phyloP scores from a whole-genome alignment of 2,329 filamentous ascomycete genomes.

The Emmonsia crescens region DNA sequence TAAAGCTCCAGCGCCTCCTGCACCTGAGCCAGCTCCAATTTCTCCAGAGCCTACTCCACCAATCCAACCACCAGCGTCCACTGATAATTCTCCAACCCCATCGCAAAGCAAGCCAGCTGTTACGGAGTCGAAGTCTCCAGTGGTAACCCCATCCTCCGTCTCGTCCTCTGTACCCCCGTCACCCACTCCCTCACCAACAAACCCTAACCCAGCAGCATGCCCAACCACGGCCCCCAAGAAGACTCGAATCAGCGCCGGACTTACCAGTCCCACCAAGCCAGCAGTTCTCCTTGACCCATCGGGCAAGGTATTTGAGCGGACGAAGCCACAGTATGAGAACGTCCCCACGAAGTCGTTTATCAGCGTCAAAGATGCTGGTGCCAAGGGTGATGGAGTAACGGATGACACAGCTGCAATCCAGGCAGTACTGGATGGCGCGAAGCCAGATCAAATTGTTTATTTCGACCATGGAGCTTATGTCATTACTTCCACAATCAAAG shows the following conservation, averaged over 20 bases:
- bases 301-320: constrained; percentile 67
- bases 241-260: constrained; percentile 47
- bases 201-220: background rate
- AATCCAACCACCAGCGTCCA: constrained; percentile 3
- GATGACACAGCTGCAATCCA: constrained; percentile 86
- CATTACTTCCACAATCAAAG: constrained; percentile 48
- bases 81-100: background rate
- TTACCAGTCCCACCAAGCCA: constrained; percentile 52
- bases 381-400: constrained; percentile 74
- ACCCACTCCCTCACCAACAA: constrained; percentile 10
- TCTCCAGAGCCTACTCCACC: constrained; percentile 1
- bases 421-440: constrained; percentile 56
- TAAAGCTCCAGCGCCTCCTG: background rate
- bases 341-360: constrained; percentile 60
- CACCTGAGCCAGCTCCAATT: background rate
- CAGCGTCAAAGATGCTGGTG: constrained; percentile 71
- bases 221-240: constrained; percentile 22
- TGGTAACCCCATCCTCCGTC: constrained; percentile 4
- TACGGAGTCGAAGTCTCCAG: background rate
- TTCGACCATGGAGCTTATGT: constrained; percentile 56
- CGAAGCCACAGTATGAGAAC: constrained; percentile 77
- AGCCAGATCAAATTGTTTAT: constrained; percentile 49
- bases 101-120: background rate
- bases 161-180: constrained; percentile 9
- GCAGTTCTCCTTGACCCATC: constrained; percentile 50